Conservation (phyloP, 805 yeast species). For the Zygoascus flipseniorum region DNA sequence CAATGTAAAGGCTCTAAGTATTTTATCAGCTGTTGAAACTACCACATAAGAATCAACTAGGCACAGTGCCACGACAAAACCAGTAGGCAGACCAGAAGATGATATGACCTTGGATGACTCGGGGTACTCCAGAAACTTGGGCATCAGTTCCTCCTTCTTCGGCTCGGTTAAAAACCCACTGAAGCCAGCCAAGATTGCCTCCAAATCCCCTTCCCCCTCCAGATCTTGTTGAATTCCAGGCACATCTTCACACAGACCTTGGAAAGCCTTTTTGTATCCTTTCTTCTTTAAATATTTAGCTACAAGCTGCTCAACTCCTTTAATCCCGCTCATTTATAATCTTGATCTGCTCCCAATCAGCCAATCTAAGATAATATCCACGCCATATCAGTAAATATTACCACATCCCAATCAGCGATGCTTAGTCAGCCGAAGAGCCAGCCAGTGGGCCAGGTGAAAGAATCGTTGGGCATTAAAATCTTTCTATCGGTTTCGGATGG, state of each 20-base stretch:
- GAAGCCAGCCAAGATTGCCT: background rate
- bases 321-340: background rate
- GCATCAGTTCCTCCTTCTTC: background rate
- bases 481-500: too few species aligned
- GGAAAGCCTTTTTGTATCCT: conserved; percentile 6
- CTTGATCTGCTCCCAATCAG: too few species aligned
- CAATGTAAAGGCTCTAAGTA: background rate
- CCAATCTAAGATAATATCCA: too few species aligned
- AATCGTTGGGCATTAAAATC: too few species aligned
- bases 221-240: background rate
- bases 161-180: background rate
- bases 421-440: too few species aligned
- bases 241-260: conserved; percentile 4
- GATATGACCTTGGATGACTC: background rate
- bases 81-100: background rate
- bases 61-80: background rate
- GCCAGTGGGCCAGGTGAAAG: too few species aligned
- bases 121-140: background rate
- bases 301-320: background rate
- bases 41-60: background rate
- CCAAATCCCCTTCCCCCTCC: background rate
- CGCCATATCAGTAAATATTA: too few species aligned
- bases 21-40: conserved; percentile 10
- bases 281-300: conserved; percentile 9
- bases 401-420: too few species aligned